Evolutionary conservation across 202 grass and related monocot genomes (phyloP), one percentile per base, ranked within the genome.

Genomic region (Eragrostis tef): DNA sequence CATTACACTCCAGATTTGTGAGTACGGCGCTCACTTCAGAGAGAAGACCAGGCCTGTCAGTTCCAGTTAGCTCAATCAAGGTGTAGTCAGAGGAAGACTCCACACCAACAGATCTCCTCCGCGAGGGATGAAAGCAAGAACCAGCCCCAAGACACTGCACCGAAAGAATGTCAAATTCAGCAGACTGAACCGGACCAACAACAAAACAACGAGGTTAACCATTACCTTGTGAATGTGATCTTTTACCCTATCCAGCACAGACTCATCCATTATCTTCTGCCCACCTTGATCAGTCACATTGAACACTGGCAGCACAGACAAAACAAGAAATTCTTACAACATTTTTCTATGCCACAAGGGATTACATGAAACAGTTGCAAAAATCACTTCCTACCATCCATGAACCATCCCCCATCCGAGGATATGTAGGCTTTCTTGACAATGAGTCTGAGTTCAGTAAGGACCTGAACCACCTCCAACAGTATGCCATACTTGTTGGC

Each of bases 381-480:
- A 58, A 36, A 58, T 31, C 6, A 7, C 19, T 58, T n/a, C 75
- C 29, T 85, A 97, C 91, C 94, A 85, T 97, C 94, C 91, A 97
- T 97, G 79, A 94, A 97, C 94, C 94, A 97, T 65, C 83, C 86
- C 25, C 94, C 94, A 71, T 97, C 94, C 0, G 94, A 97, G 57
- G 94, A 94, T 88, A 97, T 92, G 75, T 97, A 97, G 70, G 91
- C 94, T 75, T 97, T 97, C 57, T 77, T 94, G 19, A 94, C 93
- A 29, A 94, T 89, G 43, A 97, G 90, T 39, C 92, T 89, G 25
- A 97, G 91, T 70, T 97, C 91, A 29, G 79, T 87, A 21, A 97
- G 88, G 73, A 97, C 89, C 78, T 94, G 94, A 70, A 97, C 89
- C 25, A 97, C 94, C 85, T 97, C 94, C 71, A 97, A 84, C 56